These are phyloP conservation scores for Eucalyptus albens DNA, from an alignment of 345 rosid genomes.

Conservation along the genomic window DNA sequence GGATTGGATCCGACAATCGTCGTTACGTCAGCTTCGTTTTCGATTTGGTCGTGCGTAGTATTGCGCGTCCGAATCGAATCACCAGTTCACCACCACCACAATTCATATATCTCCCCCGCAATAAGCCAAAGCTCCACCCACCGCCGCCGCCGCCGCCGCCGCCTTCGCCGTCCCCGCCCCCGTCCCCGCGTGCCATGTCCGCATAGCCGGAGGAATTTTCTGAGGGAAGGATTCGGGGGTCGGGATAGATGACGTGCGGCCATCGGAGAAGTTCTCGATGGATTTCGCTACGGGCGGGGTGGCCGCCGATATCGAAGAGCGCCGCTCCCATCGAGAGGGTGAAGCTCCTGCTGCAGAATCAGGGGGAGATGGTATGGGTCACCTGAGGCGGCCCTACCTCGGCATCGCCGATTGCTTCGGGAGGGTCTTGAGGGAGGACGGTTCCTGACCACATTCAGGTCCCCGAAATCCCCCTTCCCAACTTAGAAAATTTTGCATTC, in stretches of 20 bases:
- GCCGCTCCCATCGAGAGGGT: slow-evolving; percentile 95
- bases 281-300: slow-evolving; percentile 78
- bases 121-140: background rate
- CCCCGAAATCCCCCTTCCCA: no score
- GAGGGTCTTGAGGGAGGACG: slow-evolving; percentile 78
- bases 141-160: background rate
- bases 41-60: background rate
- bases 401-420: slow-evolving; percentile 60
- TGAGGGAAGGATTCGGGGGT: background rate
- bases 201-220: background rate
- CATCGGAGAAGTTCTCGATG: slow-evolving; percentile 53
- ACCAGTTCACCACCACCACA: background rate
- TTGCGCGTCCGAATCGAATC: background rate
- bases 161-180: background rate
- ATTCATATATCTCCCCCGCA: background rate
- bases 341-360: slow-evolving; percentile 88
- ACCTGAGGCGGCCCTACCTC: slow-evolving; percentile 48
- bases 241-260: background rate
- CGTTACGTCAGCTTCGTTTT: background rate
- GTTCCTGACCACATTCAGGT: no score
- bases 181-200: background rate
- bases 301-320: slow-evolving; percentile 64
- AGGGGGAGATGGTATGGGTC: slow-evolving; percentile 82
- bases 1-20: background rate
- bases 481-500: background rate